phyloP scores from a whole-genome alignment of 352 stramenopile species.

The Aphanomyces euteiches region DNA sequence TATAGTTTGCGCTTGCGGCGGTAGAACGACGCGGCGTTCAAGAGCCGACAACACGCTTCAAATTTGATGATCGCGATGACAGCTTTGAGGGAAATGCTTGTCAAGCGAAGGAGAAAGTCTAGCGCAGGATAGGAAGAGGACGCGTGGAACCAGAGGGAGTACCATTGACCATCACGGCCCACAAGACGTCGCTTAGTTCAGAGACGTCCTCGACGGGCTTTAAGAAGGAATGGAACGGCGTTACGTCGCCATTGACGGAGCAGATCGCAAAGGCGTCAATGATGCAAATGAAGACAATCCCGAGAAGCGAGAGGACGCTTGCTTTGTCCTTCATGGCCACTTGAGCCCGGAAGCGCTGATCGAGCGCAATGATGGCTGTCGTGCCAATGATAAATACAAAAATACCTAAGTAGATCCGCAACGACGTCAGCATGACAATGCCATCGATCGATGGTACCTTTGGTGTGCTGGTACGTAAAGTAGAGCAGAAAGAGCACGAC shows the following conservation, averaged over 20 bases:
- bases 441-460: constrained; percentile 25
- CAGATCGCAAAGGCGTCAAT: constrained; percentile 61
- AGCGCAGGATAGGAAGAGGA: background rate
- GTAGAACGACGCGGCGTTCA: constrained; percentile 45
- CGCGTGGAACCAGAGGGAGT: background rate
- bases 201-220: constrained; percentile 38
- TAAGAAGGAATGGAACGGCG: constrained; percentile 52
- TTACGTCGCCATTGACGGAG: constrained; percentile 56
- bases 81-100: constrained; percentile 56
- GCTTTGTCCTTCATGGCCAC: constrained; percentile 74
- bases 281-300: constrained; percentile 51
- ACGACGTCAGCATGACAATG: background rate
- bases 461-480: constrained; percentile 74
- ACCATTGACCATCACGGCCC: constrained; percentile 76
- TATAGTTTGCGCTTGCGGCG: constrained; percentile 78
- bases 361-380: constrained; percentile 63
- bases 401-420: constrained; percentile 35
- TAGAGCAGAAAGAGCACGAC: constrained; percentile 64
- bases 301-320: constrained; percentile 46
- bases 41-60: constrained; percentile 34
- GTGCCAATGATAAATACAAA: constrained; percentile 61
- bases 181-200: constrained; percentile 63
- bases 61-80: constrained; percentile 48
- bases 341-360: constrained; percentile 59
- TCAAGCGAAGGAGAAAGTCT: constrained; percentile 73